Percentiles rank a stretch among this genome's conserved stretches.
phyloP scores from a whole-genome alignment of 148 eudicot genomes.

The Persicaria maculosa region DNA sequence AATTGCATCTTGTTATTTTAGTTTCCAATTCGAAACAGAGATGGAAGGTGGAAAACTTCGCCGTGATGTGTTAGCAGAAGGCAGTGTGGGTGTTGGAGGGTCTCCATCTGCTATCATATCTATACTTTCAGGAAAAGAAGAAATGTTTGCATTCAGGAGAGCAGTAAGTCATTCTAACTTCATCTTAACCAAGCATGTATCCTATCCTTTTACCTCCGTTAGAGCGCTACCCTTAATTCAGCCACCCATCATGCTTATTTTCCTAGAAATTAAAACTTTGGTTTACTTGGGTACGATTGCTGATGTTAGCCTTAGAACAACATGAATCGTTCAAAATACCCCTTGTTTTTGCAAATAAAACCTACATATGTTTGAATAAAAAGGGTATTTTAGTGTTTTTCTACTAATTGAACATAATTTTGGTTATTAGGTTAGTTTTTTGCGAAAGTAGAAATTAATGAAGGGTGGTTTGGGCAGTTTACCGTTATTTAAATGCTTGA shows the following conservation, averaged over 20 bases:
- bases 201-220: too few species aligned
- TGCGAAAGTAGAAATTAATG: background rate
- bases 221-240: background rate
- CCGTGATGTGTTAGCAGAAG: constrained; percentile 77
- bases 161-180: constrained; percentile 49
- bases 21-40: constrained; percentile 98
- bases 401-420: background rate
- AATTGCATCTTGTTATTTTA: constrained; percentile 9
- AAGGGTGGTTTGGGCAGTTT: background rate
- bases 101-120: constrained; percentile 65
- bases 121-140: constrained; percentile 78
- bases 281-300: too few species aligned
- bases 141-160: constrained; percentile 91
- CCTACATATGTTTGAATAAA: background rate
- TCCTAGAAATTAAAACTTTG: background rate
- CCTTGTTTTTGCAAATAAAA: background rate
- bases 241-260: background rate
- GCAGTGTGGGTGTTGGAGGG: constrained; percentile 61
- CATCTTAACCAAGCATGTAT: background rate
- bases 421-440: background rate
- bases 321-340: background rate
- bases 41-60: constrained; percentile 79
- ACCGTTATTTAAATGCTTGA: background rate
- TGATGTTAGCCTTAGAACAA: background rate
- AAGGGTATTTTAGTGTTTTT: background rate